Conservation (phyloP, 768 basidiomycete genomes). For the Amanita exitialis region DNA sequence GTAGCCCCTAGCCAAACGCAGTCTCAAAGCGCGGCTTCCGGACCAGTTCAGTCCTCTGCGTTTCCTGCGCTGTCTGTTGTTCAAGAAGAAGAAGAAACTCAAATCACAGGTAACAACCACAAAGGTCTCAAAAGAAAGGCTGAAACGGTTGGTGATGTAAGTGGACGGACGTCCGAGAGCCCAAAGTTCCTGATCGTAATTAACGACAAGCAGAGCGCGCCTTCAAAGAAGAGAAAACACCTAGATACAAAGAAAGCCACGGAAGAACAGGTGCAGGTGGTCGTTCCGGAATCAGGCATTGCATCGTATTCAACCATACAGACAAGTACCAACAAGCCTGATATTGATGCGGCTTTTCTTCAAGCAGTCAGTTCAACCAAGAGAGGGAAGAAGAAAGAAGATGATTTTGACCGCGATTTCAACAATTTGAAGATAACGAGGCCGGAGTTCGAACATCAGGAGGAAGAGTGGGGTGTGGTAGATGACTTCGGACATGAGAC, state of each 20-base stretch:
- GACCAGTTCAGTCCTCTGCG: conserved; percentile 11
- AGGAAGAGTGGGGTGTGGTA: conserved; percentile 46
- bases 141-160: conserved; percentile 24
- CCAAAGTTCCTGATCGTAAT: not conserved
- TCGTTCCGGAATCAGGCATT: not conserved
- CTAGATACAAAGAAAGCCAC: not conserved
- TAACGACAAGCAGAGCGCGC: not conserved
- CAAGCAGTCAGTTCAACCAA: conserved; percentile 69
- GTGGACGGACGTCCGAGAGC: not conserved
- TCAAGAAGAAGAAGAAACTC: conserved; percentile 41
- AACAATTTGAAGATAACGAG: conserved; percentile 66
- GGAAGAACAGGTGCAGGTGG: not conserved
- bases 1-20: conserved; percentile 21
- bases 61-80: conserved; percentile 17
- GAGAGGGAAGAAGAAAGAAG: conserved; percentile 55
- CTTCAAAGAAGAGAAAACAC: not conserved
- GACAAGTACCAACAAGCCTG: conserved; percentile 27
- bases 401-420: conserved; percentile 71
- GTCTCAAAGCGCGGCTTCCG: conserved; percentile 21
- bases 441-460: conserved; percentile 40
- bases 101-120: conserved; percentile 6
- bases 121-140: conserved; percentile 17
- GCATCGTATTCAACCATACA: not conserved
- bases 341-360: conserved; percentile 60
- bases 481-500: conserved; percentile 58